These are phyloP conservation scores for Cytospora leucostoma DNA, from an alignment of 2,329 filamentous ascomycete genomes.

Conservation along the genomic window DNA sequence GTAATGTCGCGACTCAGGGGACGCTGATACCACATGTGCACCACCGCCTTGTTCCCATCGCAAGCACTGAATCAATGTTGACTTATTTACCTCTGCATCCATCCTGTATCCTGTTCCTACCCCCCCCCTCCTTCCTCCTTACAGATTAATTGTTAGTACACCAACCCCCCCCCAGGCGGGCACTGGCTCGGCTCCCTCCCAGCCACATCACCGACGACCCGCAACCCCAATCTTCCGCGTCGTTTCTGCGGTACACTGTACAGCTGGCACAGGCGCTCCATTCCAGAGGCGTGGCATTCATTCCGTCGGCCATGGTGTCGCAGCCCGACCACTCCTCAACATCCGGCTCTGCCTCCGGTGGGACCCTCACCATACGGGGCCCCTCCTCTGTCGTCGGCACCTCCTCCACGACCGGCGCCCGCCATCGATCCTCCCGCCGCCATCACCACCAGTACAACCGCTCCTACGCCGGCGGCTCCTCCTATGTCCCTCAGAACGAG, in stretches of 20 bases:
- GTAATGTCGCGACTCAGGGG: slow-evolving; percentile 19
- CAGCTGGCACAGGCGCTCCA: not conserved
- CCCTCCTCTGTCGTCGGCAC: slow-evolving; percentile 37
- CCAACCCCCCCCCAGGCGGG: not conserved
- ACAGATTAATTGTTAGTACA: not conserved
- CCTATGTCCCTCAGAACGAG: slow-evolving; percentile 77
- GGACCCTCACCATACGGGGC: slow-evolving; percentile 37
- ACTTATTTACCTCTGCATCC: not conserved
- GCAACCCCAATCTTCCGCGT: not conserved
- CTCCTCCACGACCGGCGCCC: slow-evolving; percentile 30
- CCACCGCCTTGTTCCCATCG: slow-evolving; percentile 8
- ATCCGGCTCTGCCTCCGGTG: slow-evolving; percentile 25
- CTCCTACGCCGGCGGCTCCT: slow-evolving; percentile 73
- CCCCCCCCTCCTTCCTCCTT: not conserved
- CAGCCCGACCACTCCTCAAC: slow-evolving; percentile 36
- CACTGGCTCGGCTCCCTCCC: not conserved
- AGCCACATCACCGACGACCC: slow-evolving; percentile 1
- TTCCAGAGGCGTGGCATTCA: slow-evolving; percentile 5
- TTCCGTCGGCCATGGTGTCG: slow-evolving; percentile 36
- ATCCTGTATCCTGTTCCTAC: not conserved
- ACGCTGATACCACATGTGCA: slow-evolving; percentile 9
- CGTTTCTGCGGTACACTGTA: not conserved
- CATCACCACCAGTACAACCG: slow-evolving; percentile 65
- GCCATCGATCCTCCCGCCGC: slow-evolving; percentile 27
- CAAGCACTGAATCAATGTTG: slow-evolving; percentile 4